Evolutionary conservation across 2,329 filamentous ascomycete genomes (phyloP), one percentile per base, ranked within the genome.

Genomic region (Fusarium verrucosum): DNA sequence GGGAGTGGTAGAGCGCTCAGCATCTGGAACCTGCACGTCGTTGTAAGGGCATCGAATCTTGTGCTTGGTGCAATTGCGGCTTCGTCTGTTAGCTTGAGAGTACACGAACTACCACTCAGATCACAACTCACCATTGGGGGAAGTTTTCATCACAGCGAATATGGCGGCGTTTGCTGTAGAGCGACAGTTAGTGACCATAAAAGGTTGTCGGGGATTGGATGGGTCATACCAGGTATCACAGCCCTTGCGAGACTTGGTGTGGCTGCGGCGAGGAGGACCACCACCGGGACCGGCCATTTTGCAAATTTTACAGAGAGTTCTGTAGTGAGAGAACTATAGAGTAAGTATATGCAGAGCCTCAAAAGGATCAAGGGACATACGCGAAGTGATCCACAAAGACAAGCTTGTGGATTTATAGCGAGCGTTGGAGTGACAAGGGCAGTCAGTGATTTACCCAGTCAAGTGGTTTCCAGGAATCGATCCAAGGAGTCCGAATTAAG

Each of bases 41-140:
- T 97, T 96, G 82, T 98, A 99, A 72, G 97, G 95, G 80, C 95
- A 99, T 73, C 94, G 91, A 72, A 96, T 95, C 81, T 97, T 97
- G 81, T 99, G 95, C 81, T 98, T 99, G 62, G 94, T 97, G 80
- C 95, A 99, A 80, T 99, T 99, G 74, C 92, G 92, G 82, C 94
- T 96, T 73, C 38, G 52, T 32, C 51, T n/a, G 43, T 69, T 51
- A 66, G 54, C 51, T 30, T 36, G 17, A 37, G 28, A 22, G 33
- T 17, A 50, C 19, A 28, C 26, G 7, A 17, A 8, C 5, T 33
- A 7, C 33, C 14, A 13, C 22, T n/a, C 10, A 36, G 10, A 28
- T 40, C 8, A 7, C 22, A 43, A 78, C 85, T 72, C 83, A 96
- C 93, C 94, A 99, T 86, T 99, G 95, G 47, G 95, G 95, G 74